A percentile compares a stretch with the other conserved stretches of the same genome.
Evolutionary conservation across 345 rosid species (phyloP).

Genomic region (Moringa oleifera): DNA sequence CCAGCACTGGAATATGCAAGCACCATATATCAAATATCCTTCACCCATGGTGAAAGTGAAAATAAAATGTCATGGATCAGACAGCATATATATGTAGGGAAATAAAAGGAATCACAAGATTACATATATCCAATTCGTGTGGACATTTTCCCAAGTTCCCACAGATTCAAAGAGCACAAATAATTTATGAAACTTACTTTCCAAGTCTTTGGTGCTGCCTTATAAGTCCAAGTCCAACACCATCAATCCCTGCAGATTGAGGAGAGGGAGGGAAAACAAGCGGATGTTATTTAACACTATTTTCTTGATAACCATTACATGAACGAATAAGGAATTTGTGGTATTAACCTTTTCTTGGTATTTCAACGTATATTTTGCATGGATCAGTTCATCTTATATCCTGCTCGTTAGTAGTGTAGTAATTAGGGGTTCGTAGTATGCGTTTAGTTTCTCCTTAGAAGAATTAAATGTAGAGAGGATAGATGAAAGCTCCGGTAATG

Average conservation of each 20-base stretch:
- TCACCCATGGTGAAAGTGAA: conserved; percentile 6
- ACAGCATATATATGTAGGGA: background rate
- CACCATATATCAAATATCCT: conserved; percentile 74
- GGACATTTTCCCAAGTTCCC: background rate
- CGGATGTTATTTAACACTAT: too few relatives aligned
- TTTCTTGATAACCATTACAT: too few relatives aligned
- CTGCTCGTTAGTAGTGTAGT: too few relatives aligned
- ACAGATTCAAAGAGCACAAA: background rate
- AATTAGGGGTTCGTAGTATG: too few relatives aligned
- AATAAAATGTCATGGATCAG: background rate
- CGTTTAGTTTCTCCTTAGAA: background rate
- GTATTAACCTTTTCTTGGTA: too few relatives aligned
- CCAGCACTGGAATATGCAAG: conserved; percentile 74
- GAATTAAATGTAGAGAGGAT: too few relatives aligned
- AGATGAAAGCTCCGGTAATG: too few relatives aligned
- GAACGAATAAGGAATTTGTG: too few relatives aligned
- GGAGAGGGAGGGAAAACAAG: too few relatives aligned
- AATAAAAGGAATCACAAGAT: background rate
- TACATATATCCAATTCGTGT: too few relatives aligned
- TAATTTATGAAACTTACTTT: conserved; percentile 31
- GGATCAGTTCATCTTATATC: too few relatives aligned
- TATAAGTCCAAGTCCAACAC: conserved; percentile 60
- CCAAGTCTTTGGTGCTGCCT: conserved; percentile 53
- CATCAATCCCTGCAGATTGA: conserved; percentile 45
- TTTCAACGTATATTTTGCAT: background rate